phyloP scores from a whole-genome alignment of 352 stramenopile genomes.

The Elongisporangium undulatum region DNA sequence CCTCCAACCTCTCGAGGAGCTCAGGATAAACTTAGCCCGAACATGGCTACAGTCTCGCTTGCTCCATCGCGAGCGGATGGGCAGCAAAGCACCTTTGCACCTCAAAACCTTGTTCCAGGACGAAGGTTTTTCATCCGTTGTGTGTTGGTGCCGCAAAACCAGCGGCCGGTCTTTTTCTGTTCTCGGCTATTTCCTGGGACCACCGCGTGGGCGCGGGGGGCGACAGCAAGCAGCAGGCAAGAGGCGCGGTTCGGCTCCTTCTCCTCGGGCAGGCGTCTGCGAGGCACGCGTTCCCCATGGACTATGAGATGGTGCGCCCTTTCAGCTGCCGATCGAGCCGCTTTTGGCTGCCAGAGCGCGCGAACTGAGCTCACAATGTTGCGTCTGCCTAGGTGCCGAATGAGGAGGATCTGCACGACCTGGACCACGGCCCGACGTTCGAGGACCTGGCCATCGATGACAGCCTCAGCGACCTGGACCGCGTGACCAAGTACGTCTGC shows the following conservation, averaged over 20 bases:
- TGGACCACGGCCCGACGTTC: constrained; percentile 87
- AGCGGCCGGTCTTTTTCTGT: not conserved
- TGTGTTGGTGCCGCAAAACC: not conserved
- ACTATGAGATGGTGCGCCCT: not conserved
- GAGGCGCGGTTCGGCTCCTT: not conserved
- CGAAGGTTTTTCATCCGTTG: not conserved
- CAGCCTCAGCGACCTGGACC: constrained; percentile 92
- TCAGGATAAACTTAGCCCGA: not conserved
- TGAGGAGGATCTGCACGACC: constrained; percentile 13
- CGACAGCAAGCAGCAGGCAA: not conserved
- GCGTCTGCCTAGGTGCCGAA: constrained; percentile 3
- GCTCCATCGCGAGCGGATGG: not conserved
- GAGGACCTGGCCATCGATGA: constrained; percentile 98
- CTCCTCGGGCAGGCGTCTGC: not conserved
- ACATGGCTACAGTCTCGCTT: not conserved
- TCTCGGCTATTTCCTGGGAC: not conserved
- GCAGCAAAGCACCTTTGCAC: not conserved
- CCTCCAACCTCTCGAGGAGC: not conserved
- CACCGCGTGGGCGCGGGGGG: not conserved
- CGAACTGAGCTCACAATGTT: not conserved
- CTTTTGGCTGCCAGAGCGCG: not conserved
- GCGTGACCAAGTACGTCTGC: constrained; percentile 94
- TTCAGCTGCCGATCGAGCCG: not conserved
- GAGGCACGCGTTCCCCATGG: not conserved
- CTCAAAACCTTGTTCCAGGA: not conserved